Evolutionary conservation across 2,329 filamentous ascomycete genomes (phyloP), one percentile per base, ranked within the genome.

Genomic region (Microsporum ferrugineum): DNA sequence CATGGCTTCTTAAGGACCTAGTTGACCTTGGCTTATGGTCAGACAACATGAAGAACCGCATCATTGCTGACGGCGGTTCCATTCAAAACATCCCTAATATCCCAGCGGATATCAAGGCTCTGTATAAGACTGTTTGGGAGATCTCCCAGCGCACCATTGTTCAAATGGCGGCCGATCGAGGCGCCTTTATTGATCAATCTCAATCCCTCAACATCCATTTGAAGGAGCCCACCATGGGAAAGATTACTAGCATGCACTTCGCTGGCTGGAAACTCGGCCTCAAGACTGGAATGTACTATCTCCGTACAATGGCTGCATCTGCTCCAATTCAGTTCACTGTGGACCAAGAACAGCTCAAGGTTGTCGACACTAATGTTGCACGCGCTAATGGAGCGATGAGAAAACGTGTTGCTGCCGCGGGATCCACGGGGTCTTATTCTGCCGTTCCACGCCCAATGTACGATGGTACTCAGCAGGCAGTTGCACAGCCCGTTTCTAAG

Each of bases 281-380:
- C 68, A 99, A 99, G 88, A 99, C 94, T 39, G 94, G 94, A 80
- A 97, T 99, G 94, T 99, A 99, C 86, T 99, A 99, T 78, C 86
- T 99, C 69, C 90, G 94, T 70, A 99, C 94, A 56, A 94, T 95
- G 85, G 94, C 94, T 65, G 94, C 94, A 39, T 91, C 91, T 17
- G 91, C 91, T 55, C 94, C 94, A 60, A 99, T 99, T 67, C 94
- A 99, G 77, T 99, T 99, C 80, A 99, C 94, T 3, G 94, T 99
- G 71, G 94, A 99, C 73, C 92, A 99, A 77, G 89, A 96, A 77
- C 88, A 89, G 61, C 85, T 99, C 68, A 89, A 91, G 79, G 85
- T 96, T 55, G 84, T 84, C 43, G 94, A 99, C 72, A 89, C 85
- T 66, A 89, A 87, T 68, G 79, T 91, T 55, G 85, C 87, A 66